Conservation (phyloP, 768 basidiomycete genomes). For the Termitomyces sp. region DNA sequence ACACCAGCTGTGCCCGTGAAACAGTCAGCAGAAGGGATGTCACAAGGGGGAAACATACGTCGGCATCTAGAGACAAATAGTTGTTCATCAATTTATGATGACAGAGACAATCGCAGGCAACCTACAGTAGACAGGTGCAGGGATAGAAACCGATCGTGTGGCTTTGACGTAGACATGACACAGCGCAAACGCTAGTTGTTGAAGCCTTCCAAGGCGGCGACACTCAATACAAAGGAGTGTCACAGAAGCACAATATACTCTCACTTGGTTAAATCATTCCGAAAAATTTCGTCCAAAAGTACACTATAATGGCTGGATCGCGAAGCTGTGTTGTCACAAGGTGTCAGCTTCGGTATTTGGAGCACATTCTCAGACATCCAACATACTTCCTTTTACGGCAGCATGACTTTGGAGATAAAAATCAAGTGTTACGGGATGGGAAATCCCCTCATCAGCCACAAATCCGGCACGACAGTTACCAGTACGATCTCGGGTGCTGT, state of each 20-base stretch:
- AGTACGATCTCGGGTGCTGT: conserved; percentile 47
- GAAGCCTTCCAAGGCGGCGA: conserved; percentile 24
- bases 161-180: conserved; percentile 69
- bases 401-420: conserved; percentile 57
- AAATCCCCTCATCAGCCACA: conserved; percentile 46
- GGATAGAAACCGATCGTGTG: conserved; percentile 67
- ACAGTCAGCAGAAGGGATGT: conserved; percentile 3
- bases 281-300: conserved; percentile 33
- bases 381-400: conserved; percentile 44
- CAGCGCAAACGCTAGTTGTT: conserved; percentile 41
- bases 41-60: conserved; percentile 30
- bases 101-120: not conserved
- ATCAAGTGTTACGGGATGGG: conserved; percentile 50
- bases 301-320: conserved; percentile 54
- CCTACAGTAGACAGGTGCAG: conserved; percentile 67
- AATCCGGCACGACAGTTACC: conserved; percentile 47
- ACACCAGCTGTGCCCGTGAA: conserved; percentile 36
- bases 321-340: conserved; percentile 30
- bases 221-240: conserved; percentile 1
- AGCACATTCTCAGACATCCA: not conserved
- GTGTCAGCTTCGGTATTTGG: not conserved
- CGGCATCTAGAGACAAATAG: conserved; percentile 38
- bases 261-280: conserved; percentile 16
- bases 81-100: conserved; percentile 1
- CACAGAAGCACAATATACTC: conserved; percentile 15